Evolutionary conservation across 2,329 filamentous ascomycete species (phyloP).

Genomic region (Aspergillus latus): DNA sequence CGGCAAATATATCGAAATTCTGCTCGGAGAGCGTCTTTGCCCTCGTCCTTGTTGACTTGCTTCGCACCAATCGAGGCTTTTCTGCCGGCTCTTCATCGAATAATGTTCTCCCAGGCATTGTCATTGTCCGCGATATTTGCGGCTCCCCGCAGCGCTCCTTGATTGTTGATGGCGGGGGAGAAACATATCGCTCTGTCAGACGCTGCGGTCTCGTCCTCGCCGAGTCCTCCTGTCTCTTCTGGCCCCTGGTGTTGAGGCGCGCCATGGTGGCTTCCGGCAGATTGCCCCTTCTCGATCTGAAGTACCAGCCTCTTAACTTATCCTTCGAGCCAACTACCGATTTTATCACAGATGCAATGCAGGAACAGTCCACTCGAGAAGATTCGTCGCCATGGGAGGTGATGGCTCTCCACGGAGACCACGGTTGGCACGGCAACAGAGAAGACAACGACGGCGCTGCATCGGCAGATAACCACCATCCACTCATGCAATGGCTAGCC

Average conservation of each 20-base stretch:
- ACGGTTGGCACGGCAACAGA: conserved; percentile 14
- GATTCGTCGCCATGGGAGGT: background rate
- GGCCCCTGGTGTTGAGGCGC: conserved; percentile 28
- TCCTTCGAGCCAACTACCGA: background rate
- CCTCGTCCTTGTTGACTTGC: conserved; percentile 22
- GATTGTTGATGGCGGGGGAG: conserved; percentile 1
- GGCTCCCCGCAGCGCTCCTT: conserved; percentile 12
- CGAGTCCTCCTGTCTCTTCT: conserved; percentile 15
- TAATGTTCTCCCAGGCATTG: conserved; percentile 2
- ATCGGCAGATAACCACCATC: background rate
- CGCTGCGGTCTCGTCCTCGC: background rate
- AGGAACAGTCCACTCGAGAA: background rate
- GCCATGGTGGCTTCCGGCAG: conserved; percentile 22
- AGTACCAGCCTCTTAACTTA: background rate
- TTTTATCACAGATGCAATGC: background rate
- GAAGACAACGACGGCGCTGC: background rate
- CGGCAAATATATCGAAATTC: conserved; percentile 34
- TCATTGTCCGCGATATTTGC: conserved; percentile 7
- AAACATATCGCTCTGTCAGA: conserved; percentile 6
- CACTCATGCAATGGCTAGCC: background rate
- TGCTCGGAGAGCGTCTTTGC: conserved; percentile 20
- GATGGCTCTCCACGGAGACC: background rate
- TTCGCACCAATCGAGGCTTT: conserved; percentile 13
- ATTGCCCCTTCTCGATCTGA: background rate
- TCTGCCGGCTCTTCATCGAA: conserved; percentile 13